Conservation (phyloP, 1,284 basidiomycete species). For the Entoloma clypeatum region DNA sequence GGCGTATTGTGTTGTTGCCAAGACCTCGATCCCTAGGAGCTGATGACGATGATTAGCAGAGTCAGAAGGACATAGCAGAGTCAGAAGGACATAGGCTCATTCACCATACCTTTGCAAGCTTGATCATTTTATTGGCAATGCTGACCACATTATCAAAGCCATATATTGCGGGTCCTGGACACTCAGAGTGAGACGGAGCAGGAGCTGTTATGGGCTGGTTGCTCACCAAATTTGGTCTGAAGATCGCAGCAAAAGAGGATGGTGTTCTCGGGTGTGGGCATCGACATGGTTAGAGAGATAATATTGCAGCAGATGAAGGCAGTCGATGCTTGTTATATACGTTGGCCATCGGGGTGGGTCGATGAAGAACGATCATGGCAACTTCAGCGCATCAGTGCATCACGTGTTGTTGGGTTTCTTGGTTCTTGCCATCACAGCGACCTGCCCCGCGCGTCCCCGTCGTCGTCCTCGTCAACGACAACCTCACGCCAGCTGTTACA, state of each 20-base stretch:
- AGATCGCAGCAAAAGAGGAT: constrained; percentile 79
- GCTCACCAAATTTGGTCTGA: constrained; percentile 70
- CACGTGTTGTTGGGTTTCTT: constrained; percentile 22
- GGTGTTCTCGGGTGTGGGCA: constrained; percentile 44
- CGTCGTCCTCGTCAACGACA: constrained; percentile 15
- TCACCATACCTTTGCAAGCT: constrained; percentile 60
- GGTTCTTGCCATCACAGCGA: constrained; percentile 16
- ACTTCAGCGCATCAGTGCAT: constrained; percentile 4
- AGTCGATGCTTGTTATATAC: constrained; percentile 1
- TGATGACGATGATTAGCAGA: constrained; percentile 21
- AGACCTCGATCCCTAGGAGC: constrained; percentile 67
- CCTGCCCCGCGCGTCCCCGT: constrained; percentile 8
- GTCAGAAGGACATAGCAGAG: background rate
- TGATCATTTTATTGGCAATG: constrained; percentile 73
- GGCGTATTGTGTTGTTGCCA: constrained; percentile 83
- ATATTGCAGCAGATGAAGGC: constrained; percentile 8
- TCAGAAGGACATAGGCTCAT: background rate
- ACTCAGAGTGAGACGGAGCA: constrained; percentile 5
- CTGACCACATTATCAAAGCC: constrained; percentile 67
- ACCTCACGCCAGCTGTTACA: constrained; percentile 11
- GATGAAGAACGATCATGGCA: constrained; percentile 12
- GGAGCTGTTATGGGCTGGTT: constrained; percentile 1
- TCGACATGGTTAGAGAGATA: constrained; percentile 23
- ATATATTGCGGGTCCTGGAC: constrained; percentile 50
- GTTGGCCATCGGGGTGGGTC: constrained; percentile 11